These are phyloP conservation scores for Diaporthe longicolla DNA, from an alignment of 2,329 filamentous ascomycete species.

Conservation along the genomic window DNA sequence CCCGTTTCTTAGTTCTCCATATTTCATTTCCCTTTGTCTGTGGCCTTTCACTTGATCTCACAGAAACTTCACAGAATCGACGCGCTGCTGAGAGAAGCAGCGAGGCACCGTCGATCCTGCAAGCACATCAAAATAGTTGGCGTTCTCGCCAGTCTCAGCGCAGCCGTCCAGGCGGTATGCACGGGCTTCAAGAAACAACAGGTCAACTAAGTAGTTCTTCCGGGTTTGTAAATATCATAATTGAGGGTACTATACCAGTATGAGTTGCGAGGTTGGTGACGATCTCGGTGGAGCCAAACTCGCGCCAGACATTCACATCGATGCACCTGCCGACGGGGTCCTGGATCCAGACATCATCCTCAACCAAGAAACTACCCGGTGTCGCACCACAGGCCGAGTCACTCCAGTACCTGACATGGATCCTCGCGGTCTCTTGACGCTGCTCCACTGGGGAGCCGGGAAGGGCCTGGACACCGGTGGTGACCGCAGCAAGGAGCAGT, in stretches of 20 bases:
- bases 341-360: constrained; percentile 8
- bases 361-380: neutral
- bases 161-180: neutral
- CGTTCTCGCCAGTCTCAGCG: neutral
- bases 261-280: too few species aligned
- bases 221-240: neutral
- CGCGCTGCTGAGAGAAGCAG: neutral
- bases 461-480: constrained; percentile 8
- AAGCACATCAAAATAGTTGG: neutral
- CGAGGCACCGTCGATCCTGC: neutral
- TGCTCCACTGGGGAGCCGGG: neutral
- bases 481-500: constrained; percentile 8
- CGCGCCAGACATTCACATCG: neutral
- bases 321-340: neutral
- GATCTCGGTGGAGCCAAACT: too few species aligned
- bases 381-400: neutral
- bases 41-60: too few species aligned
- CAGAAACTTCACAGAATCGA: constrained; percentile 3
- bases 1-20: neutral
- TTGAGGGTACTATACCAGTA: too few species aligned
- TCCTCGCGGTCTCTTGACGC: neutral
- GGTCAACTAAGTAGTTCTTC: neutral
- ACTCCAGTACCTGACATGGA: neutral
- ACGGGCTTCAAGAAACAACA: neutral
- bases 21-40: too few species aligned